phyloP scores from a whole-genome alignment of 352 stramenopile species.

The Phytopythium chamaehyphon region DNA sequence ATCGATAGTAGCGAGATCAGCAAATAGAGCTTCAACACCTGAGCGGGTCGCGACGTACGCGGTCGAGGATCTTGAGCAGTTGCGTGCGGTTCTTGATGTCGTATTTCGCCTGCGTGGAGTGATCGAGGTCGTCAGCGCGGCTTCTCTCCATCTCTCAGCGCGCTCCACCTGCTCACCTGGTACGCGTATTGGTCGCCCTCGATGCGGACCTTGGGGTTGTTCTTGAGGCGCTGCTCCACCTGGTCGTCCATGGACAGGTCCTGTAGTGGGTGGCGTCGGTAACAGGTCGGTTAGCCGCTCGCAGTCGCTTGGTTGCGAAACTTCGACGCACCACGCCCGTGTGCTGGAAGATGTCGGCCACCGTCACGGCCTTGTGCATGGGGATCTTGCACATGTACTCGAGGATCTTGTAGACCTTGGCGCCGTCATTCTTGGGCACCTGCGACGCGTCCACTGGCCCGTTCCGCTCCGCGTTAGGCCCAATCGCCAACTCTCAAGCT shows the following conservation, averaged over 20 bases:
- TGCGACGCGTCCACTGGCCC: constrained; percentile 67
- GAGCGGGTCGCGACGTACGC: constrained; percentile 26
- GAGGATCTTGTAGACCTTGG: constrained; percentile 87
- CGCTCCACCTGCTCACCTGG: constrained; percentile 29
- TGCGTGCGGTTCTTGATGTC: constrained; percentile 84
- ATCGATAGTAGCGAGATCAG: too few species aligned
- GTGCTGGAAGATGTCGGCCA: constrained; percentile 75
- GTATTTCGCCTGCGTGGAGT: constrained; percentile 67
- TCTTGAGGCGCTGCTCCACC: constrained; percentile 81
- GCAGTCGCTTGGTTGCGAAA: too few species aligned
- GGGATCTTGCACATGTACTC: constrained; percentile 80
- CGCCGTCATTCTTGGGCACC: constrained; percentile 81
- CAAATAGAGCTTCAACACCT: too few species aligned
- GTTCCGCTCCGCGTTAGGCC: background rate
- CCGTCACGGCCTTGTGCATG: constrained; percentile 70
- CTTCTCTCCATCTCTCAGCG: background rate
- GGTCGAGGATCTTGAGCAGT: constrained; percentile 72
- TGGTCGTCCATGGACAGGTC: constrained; percentile 78
- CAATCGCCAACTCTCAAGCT: too few species aligned
- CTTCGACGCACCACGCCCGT: constrained; percentile 66
- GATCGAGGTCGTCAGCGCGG: background rate
- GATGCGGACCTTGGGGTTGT: constrained; percentile 83
- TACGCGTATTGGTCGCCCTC: constrained; percentile 79
- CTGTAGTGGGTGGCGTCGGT: constrained; percentile 16
- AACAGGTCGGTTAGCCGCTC: background rate